Evolutionary conservation across 2,329 filamentous ascomycete genomes (phyloP).

Genomic region (Ophiostoma pallidulum): DNA sequence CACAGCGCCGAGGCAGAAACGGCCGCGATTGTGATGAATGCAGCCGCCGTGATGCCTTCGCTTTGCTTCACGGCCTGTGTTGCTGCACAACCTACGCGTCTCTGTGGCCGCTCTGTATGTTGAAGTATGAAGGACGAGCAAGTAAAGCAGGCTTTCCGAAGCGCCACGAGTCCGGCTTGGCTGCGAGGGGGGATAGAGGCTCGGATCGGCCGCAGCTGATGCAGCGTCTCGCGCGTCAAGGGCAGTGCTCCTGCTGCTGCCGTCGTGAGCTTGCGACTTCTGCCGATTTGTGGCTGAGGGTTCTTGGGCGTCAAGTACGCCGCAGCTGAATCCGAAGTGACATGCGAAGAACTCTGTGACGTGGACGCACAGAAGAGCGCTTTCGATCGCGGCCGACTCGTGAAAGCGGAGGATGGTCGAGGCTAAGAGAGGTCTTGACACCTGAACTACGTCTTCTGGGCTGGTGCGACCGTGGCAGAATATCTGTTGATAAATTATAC

Average conservation of each 20-base stretch:
- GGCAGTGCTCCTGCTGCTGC: too few relatives aligned
- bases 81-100: too few relatives aligned
- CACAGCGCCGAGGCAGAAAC: neutral
- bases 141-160: too few relatives aligned
- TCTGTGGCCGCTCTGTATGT: too few relatives aligned
- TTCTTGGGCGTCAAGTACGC: neutral
- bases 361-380: neutral
- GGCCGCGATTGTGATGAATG: neutral
- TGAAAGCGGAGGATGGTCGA: neutral
- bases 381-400: neutral
- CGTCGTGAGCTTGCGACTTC: too few relatives aligned
- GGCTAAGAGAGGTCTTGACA: neutral
- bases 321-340: neutral
- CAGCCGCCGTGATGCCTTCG: neutral
- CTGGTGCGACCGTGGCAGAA: slow-evolving; percentile 1
- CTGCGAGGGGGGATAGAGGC: too few relatives aligned
- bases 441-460: neutral
- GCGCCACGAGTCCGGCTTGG: too few relatives aligned
- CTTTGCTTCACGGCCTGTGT: neutral
- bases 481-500: slow-evolving; percentile 1
- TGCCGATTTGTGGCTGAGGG: neutral
- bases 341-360: neutral
- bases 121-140: too few relatives aligned
- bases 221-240: too few relatives aligned
- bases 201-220: too few relatives aligned